Conservation (phyloP, 306 rosid genomes). For the Sesbania bispinosa region DNA sequence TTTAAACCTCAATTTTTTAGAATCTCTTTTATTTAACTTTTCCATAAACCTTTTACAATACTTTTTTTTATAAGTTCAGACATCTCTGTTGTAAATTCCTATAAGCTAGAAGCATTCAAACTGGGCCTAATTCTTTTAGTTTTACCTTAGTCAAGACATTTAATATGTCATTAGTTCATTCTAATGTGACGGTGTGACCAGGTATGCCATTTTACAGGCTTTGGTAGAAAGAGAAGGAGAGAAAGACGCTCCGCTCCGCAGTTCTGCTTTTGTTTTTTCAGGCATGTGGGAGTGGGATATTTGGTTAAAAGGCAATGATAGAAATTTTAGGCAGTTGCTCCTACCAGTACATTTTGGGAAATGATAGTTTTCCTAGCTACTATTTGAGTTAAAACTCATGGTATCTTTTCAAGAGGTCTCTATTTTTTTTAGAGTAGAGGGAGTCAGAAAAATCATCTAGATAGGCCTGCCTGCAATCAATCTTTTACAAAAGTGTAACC, state of each 20-base stretch:
- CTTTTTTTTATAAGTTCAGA: too few species aligned
- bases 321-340: too few species aligned
- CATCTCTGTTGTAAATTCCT: too few species aligned
- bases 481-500: neutral
- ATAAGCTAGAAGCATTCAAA: too few species aligned
- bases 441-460: neutral
- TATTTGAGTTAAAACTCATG: neutral
- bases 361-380: neutral
- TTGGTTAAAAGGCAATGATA: neutral
- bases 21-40: too few species aligned
- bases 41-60: too few species aligned
- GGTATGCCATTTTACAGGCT: neutral
- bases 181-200: neutral
- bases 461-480: too few species aligned
- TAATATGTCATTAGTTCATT: neutral
- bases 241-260: neutral
- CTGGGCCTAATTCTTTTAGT: too few species aligned
- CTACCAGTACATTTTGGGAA: neutral
- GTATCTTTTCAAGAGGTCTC: neutral
- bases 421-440: neutral
- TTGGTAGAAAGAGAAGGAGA: neutral
- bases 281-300: conserved; percentile 1
- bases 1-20: too few species aligned
- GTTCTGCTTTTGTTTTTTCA: neutral
- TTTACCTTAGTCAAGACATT: too few species aligned